A percentile compares a stretch with the other conserved stretches of the same genome.
Conservation (phyloP, 2,329 filamentous ascomycete genomes). For the Dendryphion nanum region DNA sequence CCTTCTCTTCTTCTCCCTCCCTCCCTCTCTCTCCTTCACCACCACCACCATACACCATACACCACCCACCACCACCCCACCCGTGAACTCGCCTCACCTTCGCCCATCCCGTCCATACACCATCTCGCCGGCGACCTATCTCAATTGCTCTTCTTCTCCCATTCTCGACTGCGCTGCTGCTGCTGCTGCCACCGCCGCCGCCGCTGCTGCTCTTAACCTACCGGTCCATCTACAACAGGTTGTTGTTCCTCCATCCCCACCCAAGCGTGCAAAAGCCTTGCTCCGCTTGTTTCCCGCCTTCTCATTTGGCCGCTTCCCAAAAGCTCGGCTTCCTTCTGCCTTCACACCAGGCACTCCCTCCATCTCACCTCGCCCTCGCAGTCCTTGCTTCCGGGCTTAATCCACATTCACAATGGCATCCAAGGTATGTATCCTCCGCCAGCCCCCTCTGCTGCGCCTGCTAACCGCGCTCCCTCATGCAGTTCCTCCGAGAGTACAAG, state of each 20-base stretch:
- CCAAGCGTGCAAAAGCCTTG: constrained; percentile 1
- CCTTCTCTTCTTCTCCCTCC: no score
- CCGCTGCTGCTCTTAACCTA: no score
- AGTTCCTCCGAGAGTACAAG: constrained; percentile 56
- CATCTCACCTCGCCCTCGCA: constrained; percentile 1
- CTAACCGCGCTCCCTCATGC: constrained; percentile 7
- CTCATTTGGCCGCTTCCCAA: constrained; percentile 12
- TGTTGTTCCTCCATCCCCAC: no score
- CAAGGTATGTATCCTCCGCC: constrained; percentile 27
- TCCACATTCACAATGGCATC: constrained; percentile 33
- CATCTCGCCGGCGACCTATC: no score
- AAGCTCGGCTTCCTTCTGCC: constrained; percentile 8
- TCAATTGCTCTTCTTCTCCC: no score
- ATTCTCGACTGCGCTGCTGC: no score
- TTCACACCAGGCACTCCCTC: constrained; percentile 4
- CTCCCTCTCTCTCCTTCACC: no score
- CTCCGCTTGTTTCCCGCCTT: constrained; percentile 14
- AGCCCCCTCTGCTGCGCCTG: not conserved
- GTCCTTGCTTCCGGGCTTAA: not conserved
- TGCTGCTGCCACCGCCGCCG: no score
- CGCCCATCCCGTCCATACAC: no score
- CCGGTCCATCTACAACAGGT: no score
- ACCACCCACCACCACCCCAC: not conserved
- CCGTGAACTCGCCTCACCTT: no score
- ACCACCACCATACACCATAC: no score